Evolutionary conservation across 2,329 filamentous ascomycete genomes (phyloP), one percentile per base, ranked within the genome.

Genomic region (Alternaria sp.): DNA sequence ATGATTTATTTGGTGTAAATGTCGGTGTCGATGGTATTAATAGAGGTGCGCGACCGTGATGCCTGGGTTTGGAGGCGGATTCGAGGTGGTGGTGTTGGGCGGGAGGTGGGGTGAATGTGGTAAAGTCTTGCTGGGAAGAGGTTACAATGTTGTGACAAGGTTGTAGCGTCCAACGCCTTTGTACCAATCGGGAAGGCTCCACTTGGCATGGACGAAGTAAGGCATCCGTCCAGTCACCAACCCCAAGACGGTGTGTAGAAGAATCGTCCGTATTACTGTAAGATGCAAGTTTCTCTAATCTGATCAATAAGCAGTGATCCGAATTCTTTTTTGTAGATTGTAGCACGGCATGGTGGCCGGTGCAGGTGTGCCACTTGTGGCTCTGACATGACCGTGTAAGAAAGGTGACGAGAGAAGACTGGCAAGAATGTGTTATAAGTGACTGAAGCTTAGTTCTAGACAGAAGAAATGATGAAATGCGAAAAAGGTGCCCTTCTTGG

Each of bases 51-150:
- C 74, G 75, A 76, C 73, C 61, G 67, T 56, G 56, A 63, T 71
- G 58, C 61, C 58, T 10, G 61, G 64, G 62, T 66, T 54, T 67
- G 46, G 28, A 61, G 56, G 58, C 54, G 63, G 58, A 65, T 68
- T 56, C 56, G 69, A 64, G 69, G 72, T 72, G 61, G 72, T 71
- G 67, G 44, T 69, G 67, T 68, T 69, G 64, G 67, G 69, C 58
- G 68, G 66, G 68, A 63, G 69, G 71, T 70, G 68, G 70, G 73
- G 70, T 72, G 73, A 67, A 60, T 70, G 71, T 67, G 69, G 62
- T 62, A 67, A 70, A 68, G 69, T 63, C 67, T 68, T 68, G 66
- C 62, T 67, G 64, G 69, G 69, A 69, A 72, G 44, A 48, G 65
- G 66, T 68, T 71, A 54, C 55, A 58, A 58, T 61, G 71, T 71